phyloP scores from a whole-genome alignment of 441 rosid species.

The Adansonia gregorii region DNA sequence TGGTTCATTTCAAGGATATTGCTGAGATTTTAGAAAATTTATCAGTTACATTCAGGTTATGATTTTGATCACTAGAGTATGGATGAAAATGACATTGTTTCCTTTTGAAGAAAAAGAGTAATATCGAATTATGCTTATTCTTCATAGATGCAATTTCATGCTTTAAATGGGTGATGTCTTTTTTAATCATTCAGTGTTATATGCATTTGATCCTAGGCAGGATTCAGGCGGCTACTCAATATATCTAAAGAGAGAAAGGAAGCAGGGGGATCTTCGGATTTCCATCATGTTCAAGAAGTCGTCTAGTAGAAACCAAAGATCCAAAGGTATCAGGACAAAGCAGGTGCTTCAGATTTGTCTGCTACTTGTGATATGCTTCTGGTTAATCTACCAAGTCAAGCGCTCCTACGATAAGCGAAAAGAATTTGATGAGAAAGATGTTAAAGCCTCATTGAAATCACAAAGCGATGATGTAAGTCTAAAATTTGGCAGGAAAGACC shows the following conservation, averaged over 20 bases:
- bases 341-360: conserved; percentile 75
- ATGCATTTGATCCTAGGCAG: conserved; percentile 5
- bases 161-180: background rate
- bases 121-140: background rate
- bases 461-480: conserved; percentile 35
- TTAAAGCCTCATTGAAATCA: conserved; percentile 31
- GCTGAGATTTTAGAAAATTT: background rate
- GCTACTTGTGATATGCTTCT: conserved; percentile 77
- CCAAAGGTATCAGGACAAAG: conserved; percentile 65
- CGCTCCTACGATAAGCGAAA: conserved; percentile 77
- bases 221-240: background rate
- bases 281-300: conserved; percentile 31
- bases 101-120: background rate
- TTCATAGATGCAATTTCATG: background rate
- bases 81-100: background rate
- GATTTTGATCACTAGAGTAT: background rate
- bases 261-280: too few relatives aligned
- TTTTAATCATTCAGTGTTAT: background rate
- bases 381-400: conserved; percentile 92
- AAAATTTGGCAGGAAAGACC: conserved; percentile 42
- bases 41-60: background rate
- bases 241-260: conserved; percentile 5
- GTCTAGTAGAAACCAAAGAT: conserved; percentile 65
- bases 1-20: background rate
- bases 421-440: conserved; percentile 61